Conservation (phyloP, 2,329 filamentous ascomycete genomes). For the Pyrenophora seminiperda region DNA sequence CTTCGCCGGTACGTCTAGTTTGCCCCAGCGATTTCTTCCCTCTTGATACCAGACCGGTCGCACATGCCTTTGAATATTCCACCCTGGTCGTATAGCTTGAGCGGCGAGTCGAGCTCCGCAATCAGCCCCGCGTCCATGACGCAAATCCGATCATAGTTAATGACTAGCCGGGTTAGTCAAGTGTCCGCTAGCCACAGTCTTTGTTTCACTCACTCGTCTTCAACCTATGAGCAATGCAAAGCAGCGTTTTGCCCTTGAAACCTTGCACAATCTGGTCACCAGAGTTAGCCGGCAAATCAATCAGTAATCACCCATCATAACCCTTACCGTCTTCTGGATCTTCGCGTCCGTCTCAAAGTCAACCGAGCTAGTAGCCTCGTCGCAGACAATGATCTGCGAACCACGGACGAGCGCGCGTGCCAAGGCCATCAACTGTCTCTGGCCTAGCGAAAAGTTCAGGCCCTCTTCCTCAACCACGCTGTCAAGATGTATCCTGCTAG, state of each 20-base stretch:
- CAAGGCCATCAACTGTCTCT: slow-evolving; percentile 82
- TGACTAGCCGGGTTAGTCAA: slow-evolving; percentile 58
- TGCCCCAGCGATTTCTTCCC: slow-evolving; percentile 53
- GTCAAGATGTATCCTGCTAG: slow-evolving; percentile 78
- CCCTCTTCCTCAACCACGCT: slow-evolving; percentile 89
- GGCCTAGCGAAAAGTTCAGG: slow-evolving; percentile 85
- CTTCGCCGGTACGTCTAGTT: slow-evolving; percentile 8
- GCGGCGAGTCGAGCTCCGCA: slow-evolving; percentile 81
- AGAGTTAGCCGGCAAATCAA: slow-evolving; percentile 45
- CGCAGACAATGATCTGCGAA: slow-evolving; percentile 91
- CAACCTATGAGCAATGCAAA: slow-evolving; percentile 91
- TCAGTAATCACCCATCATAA: not conserved
- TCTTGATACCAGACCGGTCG: slow-evolving; percentile 76
- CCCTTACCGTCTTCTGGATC: slow-evolving; percentile 86
- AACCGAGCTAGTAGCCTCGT: slow-evolving; percentile 74
- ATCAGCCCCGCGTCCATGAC: slow-evolving; percentile 93
- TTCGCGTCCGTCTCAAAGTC: slow-evolving; percentile 91
- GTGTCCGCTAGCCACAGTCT: not conserved
- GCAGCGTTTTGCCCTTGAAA: slow-evolving; percentile 83
- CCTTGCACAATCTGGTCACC: slow-evolving; percentile 83
- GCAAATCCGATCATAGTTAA: slow-evolving; percentile 92
- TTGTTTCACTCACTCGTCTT: slow-evolving; percentile 60
- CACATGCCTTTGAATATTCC: slow-evolving; percentile 92
- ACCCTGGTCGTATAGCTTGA: slow-evolving; percentile 71
- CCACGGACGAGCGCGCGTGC: slow-evolving; percentile 86